phyloP scores from a whole-genome alignment of 345 rosid species.

The Sisymbrium irio region DNA sequence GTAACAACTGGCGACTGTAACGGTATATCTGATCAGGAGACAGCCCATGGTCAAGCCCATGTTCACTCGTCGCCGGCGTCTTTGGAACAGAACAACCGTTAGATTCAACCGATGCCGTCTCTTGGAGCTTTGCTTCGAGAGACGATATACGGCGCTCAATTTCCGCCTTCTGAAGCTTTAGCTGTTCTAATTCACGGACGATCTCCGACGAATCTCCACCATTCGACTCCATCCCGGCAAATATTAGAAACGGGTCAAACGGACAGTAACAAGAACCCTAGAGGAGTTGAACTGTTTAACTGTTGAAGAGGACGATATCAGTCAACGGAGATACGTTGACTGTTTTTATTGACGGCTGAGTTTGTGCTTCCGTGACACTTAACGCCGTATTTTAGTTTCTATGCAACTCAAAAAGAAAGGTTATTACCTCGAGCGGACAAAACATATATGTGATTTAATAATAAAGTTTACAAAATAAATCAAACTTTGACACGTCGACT shows the following conservation, averaged over 20 bases:
- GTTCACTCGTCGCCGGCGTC: slow-evolving; percentile 26
- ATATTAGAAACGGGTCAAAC: not conserved
- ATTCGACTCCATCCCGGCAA: slow-evolving; percentile 39
- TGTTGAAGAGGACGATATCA: not conserved
- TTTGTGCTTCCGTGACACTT: not conserved
- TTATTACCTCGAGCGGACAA: not conserved
- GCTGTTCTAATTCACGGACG: slow-evolving; percentile 41
- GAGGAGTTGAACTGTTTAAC: too few relatives aligned
- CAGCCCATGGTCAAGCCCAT: slow-evolving; percentile 47
- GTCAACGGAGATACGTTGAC: slow-evolving; percentile 26
- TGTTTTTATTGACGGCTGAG: not conserved
- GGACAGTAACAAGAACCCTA: slow-evolving; percentile 19
- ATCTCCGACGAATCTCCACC: slow-evolving; percentile 33
- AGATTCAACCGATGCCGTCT: slow-evolving; percentile 16
- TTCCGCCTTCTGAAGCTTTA: slow-evolving; percentile 49
- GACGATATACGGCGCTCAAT: slow-evolving; percentile 60
- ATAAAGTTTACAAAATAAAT: too few relatives aligned
- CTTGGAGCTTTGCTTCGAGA: slow-evolving; percentile 69
- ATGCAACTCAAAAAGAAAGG: too few relatives aligned
- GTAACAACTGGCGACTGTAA: slow-evolving; percentile 91
- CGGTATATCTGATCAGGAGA: slow-evolving; percentile 71
- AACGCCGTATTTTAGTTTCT: not conserved
- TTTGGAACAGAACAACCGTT: slow-evolving; percentile 36
- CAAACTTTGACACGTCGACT: too few relatives aligned
- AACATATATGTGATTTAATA: too few relatives aligned